phyloP scores from a whole-genome alignment of 1,139 yeast species.

The Zygoascus sp. region DNA sequence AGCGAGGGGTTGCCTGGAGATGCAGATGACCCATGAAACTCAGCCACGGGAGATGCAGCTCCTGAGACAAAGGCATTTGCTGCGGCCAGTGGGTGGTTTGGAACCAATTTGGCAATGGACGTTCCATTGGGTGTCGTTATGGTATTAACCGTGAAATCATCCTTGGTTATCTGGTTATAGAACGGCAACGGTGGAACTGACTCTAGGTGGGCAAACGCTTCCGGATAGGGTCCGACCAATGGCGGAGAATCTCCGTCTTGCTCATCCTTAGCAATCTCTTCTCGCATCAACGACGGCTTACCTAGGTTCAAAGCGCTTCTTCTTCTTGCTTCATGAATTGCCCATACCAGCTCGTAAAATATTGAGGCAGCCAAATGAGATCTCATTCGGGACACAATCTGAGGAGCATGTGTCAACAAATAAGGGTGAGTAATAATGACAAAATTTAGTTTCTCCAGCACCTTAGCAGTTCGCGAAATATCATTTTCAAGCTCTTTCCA shows the following conservation, averaged over 20 bases:
- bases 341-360: constrained; percentile 90
- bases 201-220: constrained; percentile 22
- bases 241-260: constrained; percentile 25
- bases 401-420: constrained; percentile 59
- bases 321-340: constrained; percentile 90
- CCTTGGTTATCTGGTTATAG: constrained; percentile 87
- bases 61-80: constrained; percentile 16
- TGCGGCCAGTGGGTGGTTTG: constrained; percentile 44
- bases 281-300: constrained; percentile 25
- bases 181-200: constrained; percentile 71
- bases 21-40: background rate
- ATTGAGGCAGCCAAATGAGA: constrained; percentile 88
- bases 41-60: constrained; percentile 2
- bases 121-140: constrained; percentile 92
- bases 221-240: constrained; percentile 29
- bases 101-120: constrained; percentile 81
- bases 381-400: constrained; percentile 82
- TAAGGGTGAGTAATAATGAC: constrained; percentile 87
- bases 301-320: constrained; percentile 34
- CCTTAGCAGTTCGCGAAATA: constrained; percentile 86
- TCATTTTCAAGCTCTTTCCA: constrained; percentile 93
- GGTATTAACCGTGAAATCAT: constrained; percentile 79
- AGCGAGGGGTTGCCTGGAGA: background rate
- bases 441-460: constrained; percentile 83
- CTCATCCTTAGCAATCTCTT: constrained; percentile 14